Conservation (phyloP, 345 rosid genomes). For the Cardiospermum halicacabum region DNA sequence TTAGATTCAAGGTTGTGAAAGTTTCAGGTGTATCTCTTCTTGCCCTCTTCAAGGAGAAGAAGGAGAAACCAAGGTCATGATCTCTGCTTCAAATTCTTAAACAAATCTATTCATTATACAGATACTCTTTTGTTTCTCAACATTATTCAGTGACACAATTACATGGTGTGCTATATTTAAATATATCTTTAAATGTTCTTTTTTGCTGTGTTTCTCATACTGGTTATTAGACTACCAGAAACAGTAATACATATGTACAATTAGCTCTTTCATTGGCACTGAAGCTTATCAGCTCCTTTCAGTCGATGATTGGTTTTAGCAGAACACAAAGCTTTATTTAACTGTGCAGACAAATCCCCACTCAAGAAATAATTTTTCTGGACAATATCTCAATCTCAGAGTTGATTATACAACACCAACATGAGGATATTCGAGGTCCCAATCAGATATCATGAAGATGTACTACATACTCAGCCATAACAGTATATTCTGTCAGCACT, state of each 20-base stretch:
- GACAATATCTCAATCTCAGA: no score
- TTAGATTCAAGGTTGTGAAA: slow-evolving; percentile 73
- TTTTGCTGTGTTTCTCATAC: not conserved
- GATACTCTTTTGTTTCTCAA: not conserved
- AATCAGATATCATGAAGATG: no score
- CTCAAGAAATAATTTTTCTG: no score
- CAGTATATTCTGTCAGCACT: no score
- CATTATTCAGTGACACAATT: not conserved
- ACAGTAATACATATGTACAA: not conserved
- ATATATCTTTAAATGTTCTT: not conserved
- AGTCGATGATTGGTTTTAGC: not conserved
- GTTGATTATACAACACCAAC: no score
- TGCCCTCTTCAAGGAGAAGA: slow-evolving; percentile 66
- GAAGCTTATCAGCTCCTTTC: not conserved
- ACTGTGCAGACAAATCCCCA: no score
- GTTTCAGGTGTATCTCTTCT: slow-evolving; percentile 68
- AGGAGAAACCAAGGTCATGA: slow-evolving; percentile 67
- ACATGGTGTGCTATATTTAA: not conserved
- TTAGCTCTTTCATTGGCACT: no score
- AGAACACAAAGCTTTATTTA: no score
- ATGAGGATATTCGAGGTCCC: no score
- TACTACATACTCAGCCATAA: no score
- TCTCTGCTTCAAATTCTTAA: not conserved
- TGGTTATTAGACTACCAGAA: not conserved
- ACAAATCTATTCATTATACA: no score